Conservation (phyloP, 208 protist species). For the Trypanosomatidae sp. region DNA sequence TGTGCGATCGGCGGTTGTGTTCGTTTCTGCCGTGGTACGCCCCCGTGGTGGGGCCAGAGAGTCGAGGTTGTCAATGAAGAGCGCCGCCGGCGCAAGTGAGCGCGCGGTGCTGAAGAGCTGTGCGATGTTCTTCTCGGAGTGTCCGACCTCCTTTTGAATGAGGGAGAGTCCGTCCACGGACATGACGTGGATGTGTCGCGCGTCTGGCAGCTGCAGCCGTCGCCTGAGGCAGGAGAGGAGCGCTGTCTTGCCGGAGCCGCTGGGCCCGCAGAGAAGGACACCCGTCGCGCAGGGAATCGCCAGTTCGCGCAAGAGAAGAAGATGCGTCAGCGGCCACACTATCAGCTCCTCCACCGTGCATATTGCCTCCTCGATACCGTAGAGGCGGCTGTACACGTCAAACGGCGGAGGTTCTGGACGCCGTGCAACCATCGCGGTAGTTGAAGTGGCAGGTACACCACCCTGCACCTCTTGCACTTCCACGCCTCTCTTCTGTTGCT, state of each 20-base stretch:
- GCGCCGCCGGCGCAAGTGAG: constrained; percentile 59
- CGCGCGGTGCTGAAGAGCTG: constrained; percentile 79
- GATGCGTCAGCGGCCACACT: constrained; percentile 80
- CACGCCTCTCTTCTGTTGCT: not conserved
- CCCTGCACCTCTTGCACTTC: not conserved
- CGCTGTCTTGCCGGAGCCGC: constrained; percentile 86
- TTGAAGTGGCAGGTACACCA: not conserved
- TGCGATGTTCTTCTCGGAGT: constrained; percentile 87
- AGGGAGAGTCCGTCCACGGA: constrained; percentile 76
- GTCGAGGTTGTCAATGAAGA: constrained; percentile 94
- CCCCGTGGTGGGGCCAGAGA: constrained; percentile 83
- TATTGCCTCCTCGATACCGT: constrained; percentile 53
- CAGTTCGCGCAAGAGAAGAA: constrained; percentile 33
- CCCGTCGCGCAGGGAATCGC: constrained; percentile 61
- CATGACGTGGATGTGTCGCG: constrained; percentile 54
- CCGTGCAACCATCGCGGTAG: not conserved
- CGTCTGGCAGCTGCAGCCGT: constrained; percentile 41
- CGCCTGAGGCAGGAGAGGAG: constrained; percentile 55
- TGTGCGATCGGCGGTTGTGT: constrained; percentile 77
- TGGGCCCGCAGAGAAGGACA: constrained; percentile 76
- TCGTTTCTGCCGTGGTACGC: constrained; percentile 40
- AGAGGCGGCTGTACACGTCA: constrained; percentile 48
- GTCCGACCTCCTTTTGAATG: constrained; percentile 87
- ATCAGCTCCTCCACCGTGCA: constrained; percentile 63
- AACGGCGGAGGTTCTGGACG: not conserved